These are phyloP conservation scores for Phytophthora kernoviae DNA, from an alignment of 352 stramenopile genomes.

Conservation along the genomic window DNA sequence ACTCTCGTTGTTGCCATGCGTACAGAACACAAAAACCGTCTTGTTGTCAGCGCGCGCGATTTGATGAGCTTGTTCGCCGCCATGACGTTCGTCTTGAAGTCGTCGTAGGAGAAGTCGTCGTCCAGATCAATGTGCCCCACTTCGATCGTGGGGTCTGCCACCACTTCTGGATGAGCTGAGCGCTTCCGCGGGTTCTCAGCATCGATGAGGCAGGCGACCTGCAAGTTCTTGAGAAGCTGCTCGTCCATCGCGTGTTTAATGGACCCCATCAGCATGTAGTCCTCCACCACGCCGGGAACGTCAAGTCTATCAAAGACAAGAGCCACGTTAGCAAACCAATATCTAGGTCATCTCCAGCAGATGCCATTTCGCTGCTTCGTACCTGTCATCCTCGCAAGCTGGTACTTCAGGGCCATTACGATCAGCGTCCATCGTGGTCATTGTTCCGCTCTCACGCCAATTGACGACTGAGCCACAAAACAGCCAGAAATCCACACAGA, in stretches of 20 bases:
- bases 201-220: constrained; percentile 56
- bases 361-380: not conserved
- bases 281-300: constrained; percentile 61
- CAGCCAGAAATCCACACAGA: constrained; percentile 1
- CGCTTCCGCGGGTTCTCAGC: constrained; percentile 72
- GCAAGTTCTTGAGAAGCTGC: constrained; percentile 59
- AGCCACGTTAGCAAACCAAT: not conserved
- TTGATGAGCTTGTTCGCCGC: constrained; percentile 56
- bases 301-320: constrained; percentile 45
- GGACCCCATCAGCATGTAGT: constrained; percentile 62
- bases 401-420: constrained; percentile 5
- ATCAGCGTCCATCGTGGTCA: constrained; percentile 28
- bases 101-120: constrained; percentile 66
- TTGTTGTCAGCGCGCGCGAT: constrained; percentile 40
- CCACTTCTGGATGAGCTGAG: constrained; percentile 14
- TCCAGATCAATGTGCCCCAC: constrained; percentile 59
- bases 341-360: not conserved
- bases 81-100: constrained; percentile 50
- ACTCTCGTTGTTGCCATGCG: constrained; percentile 74
- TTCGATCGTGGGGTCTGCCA: constrained; percentile 33
- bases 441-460: constrained; percentile 19
- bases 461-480: constrained; percentile 18
- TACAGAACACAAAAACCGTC: constrained; percentile 76
- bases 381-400: constrained; percentile 27
- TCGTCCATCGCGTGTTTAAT: constrained; percentile 62